Base-by-base conservation (phyloP, 1,139 yeast species). In the Blastobotrys buckinghamii region DNA sequence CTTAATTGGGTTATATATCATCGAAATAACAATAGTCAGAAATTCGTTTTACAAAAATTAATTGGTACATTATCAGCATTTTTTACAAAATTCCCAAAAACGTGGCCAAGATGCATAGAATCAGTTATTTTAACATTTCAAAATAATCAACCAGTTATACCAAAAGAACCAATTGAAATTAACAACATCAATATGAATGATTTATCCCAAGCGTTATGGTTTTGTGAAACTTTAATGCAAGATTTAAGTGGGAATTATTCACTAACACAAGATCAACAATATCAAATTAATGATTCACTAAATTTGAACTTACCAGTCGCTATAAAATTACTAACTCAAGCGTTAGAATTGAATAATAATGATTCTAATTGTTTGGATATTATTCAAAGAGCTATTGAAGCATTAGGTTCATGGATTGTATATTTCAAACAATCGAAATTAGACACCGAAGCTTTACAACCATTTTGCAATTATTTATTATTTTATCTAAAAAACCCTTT, bases 401-500 rank as follows among this genome's bases (percentile, higher is more conserved):
- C 56, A 6, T 40, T 50, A 12, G 50, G 50, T 16, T 38, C 45
- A 6, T 60, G 62, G 62, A 51, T 58, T n/a, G 39, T 48, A 5
- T 57, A 55, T 38, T 55, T 56, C 39, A 37, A 45, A 16, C 50
- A 50, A n/a, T 47, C 48, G 6, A 50, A 48, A 9, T 32, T 48
- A 15, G 73, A 34, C 65, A 60, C 52, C 60, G 74, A 17, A 66
- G 74, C 74, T 7, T 33, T 55, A 34, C 54, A 50, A 40, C 52
- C 51, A 57, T 71, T 15, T 53, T 63, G 15, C 67, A 70, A 50
- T 63, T 69, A 15, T 60, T 71, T 10, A 55, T 62, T 48, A 68
- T 75, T 6, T 73, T 73, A 56, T 55, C 64, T 35, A 64, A 61
- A 46, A 70, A 76, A 12, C 27, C 44, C 6, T 56, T 59, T n/a